These are phyloP conservation scores for Hygrophorus pudorinus DNA, from an alignment of 768 basidiomycete species.

Conservation along the genomic window DNA sequence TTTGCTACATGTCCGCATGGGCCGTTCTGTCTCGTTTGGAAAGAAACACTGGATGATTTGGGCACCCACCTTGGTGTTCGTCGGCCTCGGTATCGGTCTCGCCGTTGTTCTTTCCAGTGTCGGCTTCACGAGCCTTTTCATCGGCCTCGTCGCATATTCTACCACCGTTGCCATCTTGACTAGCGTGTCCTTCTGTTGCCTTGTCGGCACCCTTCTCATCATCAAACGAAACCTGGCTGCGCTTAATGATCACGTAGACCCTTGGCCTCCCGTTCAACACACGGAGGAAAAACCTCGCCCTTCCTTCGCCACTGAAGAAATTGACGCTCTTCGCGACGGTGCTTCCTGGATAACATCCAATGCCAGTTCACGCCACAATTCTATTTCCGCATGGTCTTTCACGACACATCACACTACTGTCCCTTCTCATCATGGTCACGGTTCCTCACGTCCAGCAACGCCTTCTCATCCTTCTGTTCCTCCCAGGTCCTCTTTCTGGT, in stretches of 20 bases:
- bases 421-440: conserved; percentile 25
- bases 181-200: conserved; percentile 43
- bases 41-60: conserved; percentile 65
- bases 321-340: conserved; percentile 64
- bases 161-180: conserved; percentile 40
- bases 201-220: conserved; percentile 51
- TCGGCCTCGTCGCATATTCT: conserved; percentile 52
- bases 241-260: conserved; percentile 39
- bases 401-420: conserved; percentile 48
- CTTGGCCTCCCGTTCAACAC: conserved; percentile 51
- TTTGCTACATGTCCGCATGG: conserved; percentile 61
- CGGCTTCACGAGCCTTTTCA: conserved; percentile 44
- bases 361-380: conserved; percentile 42
- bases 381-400: conserved; percentile 64
- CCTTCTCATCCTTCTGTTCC: conserved; percentile 34
- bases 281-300: conserved; percentile 46
- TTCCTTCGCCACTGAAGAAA: conserved; percentile 62
- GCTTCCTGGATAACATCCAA: conserved; percentile 76
- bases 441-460: conserved; percentile 21
- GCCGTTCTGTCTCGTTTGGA: conserved; percentile 60
- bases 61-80: conserved; percentile 50
- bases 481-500: conserved; percentile 57
- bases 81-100: conserved; percentile 45
- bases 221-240: conserved; percentile 57
- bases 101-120: conserved; percentile 49